phyloP scores from a whole-genome alignment of 2,329 filamentous ascomycete genomes.

The Monilinia fructicola region DNA sequence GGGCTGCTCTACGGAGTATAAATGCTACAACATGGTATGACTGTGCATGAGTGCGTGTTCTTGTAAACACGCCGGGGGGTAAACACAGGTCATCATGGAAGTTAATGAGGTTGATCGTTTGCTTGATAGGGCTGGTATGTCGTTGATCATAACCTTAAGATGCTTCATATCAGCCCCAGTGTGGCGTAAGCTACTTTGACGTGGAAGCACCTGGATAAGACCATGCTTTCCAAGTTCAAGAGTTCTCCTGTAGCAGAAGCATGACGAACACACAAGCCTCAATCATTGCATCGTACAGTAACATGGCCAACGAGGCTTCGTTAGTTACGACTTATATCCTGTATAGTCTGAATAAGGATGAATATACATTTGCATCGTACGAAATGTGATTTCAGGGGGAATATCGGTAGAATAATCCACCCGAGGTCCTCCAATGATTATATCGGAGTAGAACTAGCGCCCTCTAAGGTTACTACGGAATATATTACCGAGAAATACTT shows the following conservation, averaged over 20 bases:
- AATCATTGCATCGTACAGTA: not conserved
- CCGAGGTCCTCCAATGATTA: constrained; percentile 2
- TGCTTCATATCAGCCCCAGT: constrained; percentile 7
- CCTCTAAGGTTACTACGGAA: not conserved
- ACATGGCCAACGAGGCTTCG: not conserved
- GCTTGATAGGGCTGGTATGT: constrained; percentile 7
- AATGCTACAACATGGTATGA: constrained; percentile 1
- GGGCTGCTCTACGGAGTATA: constrained; percentile 9
- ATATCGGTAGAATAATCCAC: not conserved
- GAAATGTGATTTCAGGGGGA: not conserved
- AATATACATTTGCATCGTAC: not conserved
- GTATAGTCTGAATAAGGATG: no score
- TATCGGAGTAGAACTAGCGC: not conserved
- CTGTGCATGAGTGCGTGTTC: not conserved
- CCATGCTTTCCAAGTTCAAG: not conserved
- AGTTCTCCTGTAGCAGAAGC: not conserved
- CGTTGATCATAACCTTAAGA: constrained; percentile 1
- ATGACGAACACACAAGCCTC: not conserved
- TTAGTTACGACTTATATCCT: not conserved
- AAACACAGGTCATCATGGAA: constrained; percentile 6
- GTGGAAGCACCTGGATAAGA: not conserved
- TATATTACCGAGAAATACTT: constrained; percentile 3
- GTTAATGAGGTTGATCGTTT: constrained; percentile 12
- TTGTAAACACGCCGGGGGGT: not conserved
- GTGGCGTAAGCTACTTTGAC: not conserved